Evolutionary conservation across 345 rosid genomes (phyloP).

Genomic region (Psidium friedrichsthalianum): DNA sequence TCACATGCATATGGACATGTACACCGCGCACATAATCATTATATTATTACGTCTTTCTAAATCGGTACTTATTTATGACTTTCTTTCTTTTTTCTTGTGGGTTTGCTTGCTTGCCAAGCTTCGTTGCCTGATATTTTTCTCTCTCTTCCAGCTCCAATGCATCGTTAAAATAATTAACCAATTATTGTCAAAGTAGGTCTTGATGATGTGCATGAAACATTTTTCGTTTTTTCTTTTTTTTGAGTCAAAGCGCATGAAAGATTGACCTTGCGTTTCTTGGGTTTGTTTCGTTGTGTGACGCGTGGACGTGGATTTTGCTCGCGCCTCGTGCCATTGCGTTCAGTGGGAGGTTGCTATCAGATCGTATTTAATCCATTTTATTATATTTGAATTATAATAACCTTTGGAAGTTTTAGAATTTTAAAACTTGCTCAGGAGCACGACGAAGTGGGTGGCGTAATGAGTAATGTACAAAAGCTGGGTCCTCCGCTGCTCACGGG

Average conservation of each 20-base stretch:
- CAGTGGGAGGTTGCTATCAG: not conserved
- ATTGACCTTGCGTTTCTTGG: not conserved
- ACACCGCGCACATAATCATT: not conserved
- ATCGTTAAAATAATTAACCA: not conserved
- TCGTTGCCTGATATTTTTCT: not conserved
- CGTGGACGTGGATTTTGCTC: not conserved
- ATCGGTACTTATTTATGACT: not conserved
- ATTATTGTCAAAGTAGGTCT: not conserved
- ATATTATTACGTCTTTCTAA: not conserved
- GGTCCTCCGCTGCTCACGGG: no score
- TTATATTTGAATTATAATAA: not conserved
- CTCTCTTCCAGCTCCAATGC: not conserved
- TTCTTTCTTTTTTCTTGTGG: not conserved
- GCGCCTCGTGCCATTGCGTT: not conserved
- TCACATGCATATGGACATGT: not conserved
- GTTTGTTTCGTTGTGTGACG: not conserved
- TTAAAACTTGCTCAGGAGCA: not conserved
- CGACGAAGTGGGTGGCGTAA: not conserved
- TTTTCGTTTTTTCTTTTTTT: no score
- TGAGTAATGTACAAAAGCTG: not conserved
- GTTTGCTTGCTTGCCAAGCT: not conserved
- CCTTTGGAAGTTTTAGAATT: no score
- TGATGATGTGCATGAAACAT: not conserved
- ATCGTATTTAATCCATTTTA: not conserved
- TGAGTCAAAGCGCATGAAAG: not conserved